These are phyloP conservation scores for Trypanosoma mega DNA, from an alignment of 208 protist species.

Conservation along the genomic window DNA sequence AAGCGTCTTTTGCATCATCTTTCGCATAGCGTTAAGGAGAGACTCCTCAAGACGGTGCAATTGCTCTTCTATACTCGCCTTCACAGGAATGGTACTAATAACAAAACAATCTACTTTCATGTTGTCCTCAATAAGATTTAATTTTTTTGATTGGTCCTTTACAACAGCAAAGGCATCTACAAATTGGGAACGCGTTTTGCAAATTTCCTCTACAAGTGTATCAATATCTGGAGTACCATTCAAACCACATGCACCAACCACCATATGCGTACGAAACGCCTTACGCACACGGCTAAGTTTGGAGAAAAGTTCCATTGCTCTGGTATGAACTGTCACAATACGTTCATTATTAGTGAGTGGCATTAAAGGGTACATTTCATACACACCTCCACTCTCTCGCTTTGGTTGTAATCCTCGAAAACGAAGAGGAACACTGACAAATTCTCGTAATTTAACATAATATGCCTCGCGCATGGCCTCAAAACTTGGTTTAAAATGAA, in stretches of 20 bases:
- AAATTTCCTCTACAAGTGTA: constrained; percentile 70
- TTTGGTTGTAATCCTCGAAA: constrained; percentile 93
- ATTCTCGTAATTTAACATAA: constrained; percentile 94
- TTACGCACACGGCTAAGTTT: constrained; percentile 88
- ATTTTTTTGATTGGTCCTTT: constrained; percentile 81
- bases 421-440: constrained; percentile 91
- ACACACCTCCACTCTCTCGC: constrained; percentile 45
- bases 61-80: constrained; percentile 92
- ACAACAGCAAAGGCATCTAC: constrained; percentile 87
- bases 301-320: constrained; percentile 92
- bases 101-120: constrained; percentile 94
- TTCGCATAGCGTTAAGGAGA: constrained; percentile 84
- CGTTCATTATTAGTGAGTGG: constrained; percentile 77
- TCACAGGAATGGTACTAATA: constrained; percentile 91
- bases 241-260: constrained; percentile 87
- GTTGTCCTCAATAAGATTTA: constrained; percentile 86
- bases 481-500: constrained; percentile 94
- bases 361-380: constrained; percentile 92
- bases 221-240: constrained; percentile 89
- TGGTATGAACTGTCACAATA: constrained; percentile 89
- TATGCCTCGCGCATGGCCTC: constrained; percentile 94
- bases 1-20: constrained; percentile 59
- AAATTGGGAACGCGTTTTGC: constrained; percentile 59
- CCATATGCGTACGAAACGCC: constrained; percentile 81
- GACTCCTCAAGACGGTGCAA: constrained; percentile 89